Base-by-base conservation (phyloP, 73 alveolate genomes). In the Paramecium sexaurelia region DNA sequence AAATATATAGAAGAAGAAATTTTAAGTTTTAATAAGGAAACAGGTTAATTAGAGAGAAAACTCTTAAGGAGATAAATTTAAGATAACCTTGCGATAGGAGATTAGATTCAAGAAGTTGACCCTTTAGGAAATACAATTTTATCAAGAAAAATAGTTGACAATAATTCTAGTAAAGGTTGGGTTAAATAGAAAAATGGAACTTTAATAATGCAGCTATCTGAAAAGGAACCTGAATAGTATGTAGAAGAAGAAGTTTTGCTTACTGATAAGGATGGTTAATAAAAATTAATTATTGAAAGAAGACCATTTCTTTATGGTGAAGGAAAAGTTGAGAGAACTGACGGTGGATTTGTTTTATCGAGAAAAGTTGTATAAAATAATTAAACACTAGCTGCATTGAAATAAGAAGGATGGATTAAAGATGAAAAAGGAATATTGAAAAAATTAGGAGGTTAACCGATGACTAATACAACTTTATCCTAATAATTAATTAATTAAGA, bases 321-420 rank as follows among this genome's bases (percentile, higher is more conserved):
- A 32, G 47, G 24, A 41, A 61, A 61, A 61, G 17, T 61, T 26
- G 39, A 61, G 3, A 61, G 83, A 32, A 61, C 19, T 9, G 83
- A 61, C n/a, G 83, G 83, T 26, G 83, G 83, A 9, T 61, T 61
- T 32, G 83, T 61, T 26, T 32, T 61, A 29, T 61, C 83, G 26
- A 61, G 83, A 32, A 61, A 61, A 61, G 83, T 61, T 61, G 24
- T 61, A 6, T 32, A 61, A 61, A 61, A 61, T 61, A 61, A 61
- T 29, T 61, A 61, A 61, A 61, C 83, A 3, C n/a, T 61, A 29
- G 11, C 83, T 8, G 83, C 83, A 6, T 45, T 61, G 5, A 29
- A 61, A 61, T 61, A 61, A 61, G 83, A 61, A 6, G 83, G 83
- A 3, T 61, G 83, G 83, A 45, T 26, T 11, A 61, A 29, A 29